Conservation (phyloP, 208 protist genomes). For the Trypanosoma avium region DNA sequence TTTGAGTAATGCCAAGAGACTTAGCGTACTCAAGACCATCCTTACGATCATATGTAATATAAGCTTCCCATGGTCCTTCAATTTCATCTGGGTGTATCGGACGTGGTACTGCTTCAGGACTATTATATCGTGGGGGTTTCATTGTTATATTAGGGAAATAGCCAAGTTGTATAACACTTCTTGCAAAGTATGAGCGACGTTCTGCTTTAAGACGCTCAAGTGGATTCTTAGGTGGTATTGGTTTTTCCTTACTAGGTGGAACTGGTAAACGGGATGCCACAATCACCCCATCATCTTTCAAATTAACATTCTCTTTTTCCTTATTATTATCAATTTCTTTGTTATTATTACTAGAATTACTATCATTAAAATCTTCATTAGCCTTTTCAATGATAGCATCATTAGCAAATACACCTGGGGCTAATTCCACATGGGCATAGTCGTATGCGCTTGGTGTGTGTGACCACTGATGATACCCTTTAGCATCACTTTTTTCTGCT, state of each 20-base stretch:
- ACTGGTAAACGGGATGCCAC: slow-evolving; percentile 68
- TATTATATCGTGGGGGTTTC: slow-evolving; percentile 36
- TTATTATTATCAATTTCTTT: background rate
- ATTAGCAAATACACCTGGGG: slow-evolving; percentile 66
- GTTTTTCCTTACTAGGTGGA: slow-evolving; percentile 47
- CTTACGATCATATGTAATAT: slow-evolving; percentile 70
- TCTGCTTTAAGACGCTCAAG: slow-evolving; percentile 79
- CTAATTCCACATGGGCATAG: slow-evolving; percentile 71
- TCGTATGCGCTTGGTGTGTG: slow-evolving; percentile 60
- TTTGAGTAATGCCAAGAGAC: slow-evolving; percentile 51
- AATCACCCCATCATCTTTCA: slow-evolving; percentile 24
- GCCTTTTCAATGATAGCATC: slow-evolving; percentile 6
- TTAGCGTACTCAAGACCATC: slow-evolving; percentile 72
- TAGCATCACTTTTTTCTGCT: slow-evolving; percentile 59
- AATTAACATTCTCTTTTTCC: background rate
- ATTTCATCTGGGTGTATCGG: slow-evolving; percentile 90
- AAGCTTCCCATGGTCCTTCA: slow-evolving; percentile 83
- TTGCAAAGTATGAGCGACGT: slow-evolving; percentile 56
- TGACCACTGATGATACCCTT: slow-evolving; percentile 81
- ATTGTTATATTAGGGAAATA: slow-evolving; percentile 86
- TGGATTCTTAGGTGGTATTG: slow-evolving; percentile 50
- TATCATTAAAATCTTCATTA: background rate
- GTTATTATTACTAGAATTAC: background rate
- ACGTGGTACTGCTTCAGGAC: slow-evolving; percentile 53
- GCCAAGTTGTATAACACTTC: slow-evolving; percentile 71